These are phyloP conservation scores for Nannochloropsis granulata DNA, from an alignment of 108 stramenopile species.

Conservation along the genomic window DNA sequence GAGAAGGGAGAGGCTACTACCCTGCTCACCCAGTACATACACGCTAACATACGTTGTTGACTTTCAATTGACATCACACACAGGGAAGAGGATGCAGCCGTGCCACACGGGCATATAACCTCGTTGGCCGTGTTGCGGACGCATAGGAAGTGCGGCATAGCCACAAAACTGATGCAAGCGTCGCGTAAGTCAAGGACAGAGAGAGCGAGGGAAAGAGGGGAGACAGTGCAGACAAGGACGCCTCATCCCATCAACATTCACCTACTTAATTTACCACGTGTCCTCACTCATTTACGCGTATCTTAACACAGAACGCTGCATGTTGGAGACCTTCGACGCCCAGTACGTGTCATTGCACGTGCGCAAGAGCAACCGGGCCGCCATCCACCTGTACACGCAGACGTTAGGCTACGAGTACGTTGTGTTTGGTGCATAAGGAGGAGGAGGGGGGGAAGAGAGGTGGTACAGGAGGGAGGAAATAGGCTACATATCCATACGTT, in stretches of 20 bases:
- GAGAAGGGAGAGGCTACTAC: too few species aligned
- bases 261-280: too few species aligned
- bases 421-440: background rate
- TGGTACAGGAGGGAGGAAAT: too few species aligned
- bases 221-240: background rate
- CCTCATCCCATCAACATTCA: background rate
- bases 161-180: constrained; percentile 30
- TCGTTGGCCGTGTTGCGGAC: constrained; percentile 82
- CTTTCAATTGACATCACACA: background rate
- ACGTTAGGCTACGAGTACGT: constrained; percentile 66
- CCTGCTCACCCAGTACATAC: too few species aligned
- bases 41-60: background rate
- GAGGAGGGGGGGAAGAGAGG: too few species aligned
- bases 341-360: constrained; percentile 93
- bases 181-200: background rate
- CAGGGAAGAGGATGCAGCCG: constrained; percentile 45
- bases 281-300: too few species aligned
- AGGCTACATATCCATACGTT: too few species aligned
- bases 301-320: constrained; percentile 51
- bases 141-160: constrained; percentile 61
- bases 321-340: constrained; percentile 79
- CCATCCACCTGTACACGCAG: constrained; percentile 86
- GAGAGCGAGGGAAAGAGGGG: background rate
- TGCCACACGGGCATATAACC: constrained; percentile 88
- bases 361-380: constrained; percentile 84